phyloP scores from a whole-genome alignment of 495 filamentous ascomycete genomes.

The Annulohypoxylon moriforme region DNA sequence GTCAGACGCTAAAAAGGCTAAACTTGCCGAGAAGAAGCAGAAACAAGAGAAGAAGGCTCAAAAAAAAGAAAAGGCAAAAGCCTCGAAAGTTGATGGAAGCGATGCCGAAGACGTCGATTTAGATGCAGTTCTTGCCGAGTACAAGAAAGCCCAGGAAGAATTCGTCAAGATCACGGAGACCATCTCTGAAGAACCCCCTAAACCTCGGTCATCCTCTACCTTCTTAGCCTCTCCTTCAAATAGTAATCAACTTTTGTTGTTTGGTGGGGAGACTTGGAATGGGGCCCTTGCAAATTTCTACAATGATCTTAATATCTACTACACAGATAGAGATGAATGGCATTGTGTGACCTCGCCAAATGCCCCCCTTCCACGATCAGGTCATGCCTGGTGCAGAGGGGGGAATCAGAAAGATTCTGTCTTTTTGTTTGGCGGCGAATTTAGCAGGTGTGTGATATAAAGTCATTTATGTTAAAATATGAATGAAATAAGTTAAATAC shows the following conservation, averaged over 20 bases:
- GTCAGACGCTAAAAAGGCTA: constrained; percentile 69
- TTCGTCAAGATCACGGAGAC: constrained; percentile 94
- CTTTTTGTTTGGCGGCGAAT: constrained; percentile 89
- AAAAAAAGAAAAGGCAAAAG: constrained; percentile 69
- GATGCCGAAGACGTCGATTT: constrained; percentile 94
- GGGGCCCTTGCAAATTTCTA: constrained; percentile 72
- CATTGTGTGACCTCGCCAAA: constrained; percentile 88
- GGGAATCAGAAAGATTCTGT: constrained; percentile 82
- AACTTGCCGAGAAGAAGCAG: constrained; percentile 70
- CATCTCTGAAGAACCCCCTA: constrained; percentile 74
- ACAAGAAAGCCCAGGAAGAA: constrained; percentile 83
- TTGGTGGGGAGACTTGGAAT: constrained; percentile 82
- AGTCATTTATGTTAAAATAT: neutral
- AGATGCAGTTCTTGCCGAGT: constrained; percentile 95
- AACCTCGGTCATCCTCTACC: constrained; percentile 79
- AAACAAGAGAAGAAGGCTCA: constrained; percentile 73
- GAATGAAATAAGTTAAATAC: constrained; percentile 58
- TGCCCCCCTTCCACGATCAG: constrained; percentile 87
- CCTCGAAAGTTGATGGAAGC: constrained; percentile 70
- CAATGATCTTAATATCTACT: constrained; percentile 86
- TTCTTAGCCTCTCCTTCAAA: constrained; percentile 86
- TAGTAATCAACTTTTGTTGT: constrained; percentile 88
- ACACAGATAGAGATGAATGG: constrained; percentile 89
- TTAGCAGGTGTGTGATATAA: constrained; percentile 51
- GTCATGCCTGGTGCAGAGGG: constrained; percentile 91